A percentile compares a stretch with the other conserved stretches of the same genome.
Evolutionary conservation across 768 basidiomycete genomes (phyloP).

Genomic region (Brasilioporus rufonigricans): DNA sequence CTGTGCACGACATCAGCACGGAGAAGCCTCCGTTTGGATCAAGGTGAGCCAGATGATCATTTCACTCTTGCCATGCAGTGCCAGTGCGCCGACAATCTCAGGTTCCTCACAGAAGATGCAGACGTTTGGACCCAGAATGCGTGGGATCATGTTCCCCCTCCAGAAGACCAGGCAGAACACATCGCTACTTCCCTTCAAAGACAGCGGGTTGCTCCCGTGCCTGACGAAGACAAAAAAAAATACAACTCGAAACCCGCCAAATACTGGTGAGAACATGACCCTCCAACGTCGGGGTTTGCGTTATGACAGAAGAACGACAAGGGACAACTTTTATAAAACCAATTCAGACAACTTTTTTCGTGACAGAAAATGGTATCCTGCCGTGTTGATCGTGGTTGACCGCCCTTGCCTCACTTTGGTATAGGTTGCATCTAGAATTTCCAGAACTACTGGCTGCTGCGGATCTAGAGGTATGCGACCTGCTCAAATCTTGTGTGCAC

Average conservation of each 20-base stretch:
- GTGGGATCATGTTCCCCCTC: constrained; percentile 88
- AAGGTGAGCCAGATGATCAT: constrained; percentile 38
- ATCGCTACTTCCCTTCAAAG: constrained; percentile 67
- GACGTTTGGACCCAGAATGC: constrained; percentile 87
- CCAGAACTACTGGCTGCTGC: constrained; percentile 78
- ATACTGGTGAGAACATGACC: constrained; percentile 51
- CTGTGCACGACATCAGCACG: constrained; percentile 57
- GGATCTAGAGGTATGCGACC: constrained; percentile 53
- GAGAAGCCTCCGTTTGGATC: constrained; percentile 71
- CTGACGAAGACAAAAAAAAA: constrained; percentile 64
- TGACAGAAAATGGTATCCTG: constrained; percentile 77
- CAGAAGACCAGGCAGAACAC: constrained; percentile 72
- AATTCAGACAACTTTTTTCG: constrained; percentile 91
- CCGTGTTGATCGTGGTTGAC: not conserved
- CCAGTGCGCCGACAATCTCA: constrained; percentile 28
- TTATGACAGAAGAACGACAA: constrained; percentile 36
- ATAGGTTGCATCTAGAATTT: constrained; percentile 90
- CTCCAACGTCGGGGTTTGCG: constrained; percentile 30
- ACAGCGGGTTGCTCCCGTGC: constrained; percentile 73
- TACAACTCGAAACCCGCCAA: constrained; percentile 73
- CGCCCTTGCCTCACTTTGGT: constrained; percentile 1
- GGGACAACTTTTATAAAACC: constrained; percentile 92
- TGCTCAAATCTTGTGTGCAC: not conserved
- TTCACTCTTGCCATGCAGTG: not conserved
- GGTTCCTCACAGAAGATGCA: constrained; percentile 66